Conservation (phyloP, 345 rosid genomes). For the Noccaea bulbosa region DNA sequence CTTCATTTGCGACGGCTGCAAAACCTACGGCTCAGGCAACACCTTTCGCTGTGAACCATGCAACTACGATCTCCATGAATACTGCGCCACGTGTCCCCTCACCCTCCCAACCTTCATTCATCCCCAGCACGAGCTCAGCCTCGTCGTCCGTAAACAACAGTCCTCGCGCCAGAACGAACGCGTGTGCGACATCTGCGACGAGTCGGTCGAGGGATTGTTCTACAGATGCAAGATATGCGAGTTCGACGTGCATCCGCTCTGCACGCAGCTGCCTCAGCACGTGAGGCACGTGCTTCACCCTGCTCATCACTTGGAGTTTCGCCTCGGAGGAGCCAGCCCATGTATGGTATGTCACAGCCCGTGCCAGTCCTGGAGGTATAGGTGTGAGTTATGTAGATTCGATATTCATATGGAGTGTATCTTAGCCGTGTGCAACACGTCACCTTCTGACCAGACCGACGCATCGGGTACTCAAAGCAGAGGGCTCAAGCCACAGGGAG, state of each 20-base stretch:
- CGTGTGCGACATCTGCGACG: constrained; percentile 46
- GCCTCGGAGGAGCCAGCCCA: constrained; percentile 8
- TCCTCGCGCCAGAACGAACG: constrained; percentile 34
- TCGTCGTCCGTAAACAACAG: constrained; percentile 35
- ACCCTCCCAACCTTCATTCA: constrained; percentile 46
- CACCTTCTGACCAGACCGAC: constrained; percentile 23
- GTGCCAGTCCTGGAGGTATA: constrained; percentile 50
- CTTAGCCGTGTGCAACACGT: constrained; percentile 23
- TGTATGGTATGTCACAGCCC: constrained; percentile 44
- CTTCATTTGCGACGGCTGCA: constrained; percentile 51
- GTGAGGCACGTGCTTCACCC: constrained; percentile 45
- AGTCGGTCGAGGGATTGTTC: constrained; percentile 45
- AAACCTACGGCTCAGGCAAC: constrained; percentile 41
- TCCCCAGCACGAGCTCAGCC: constrained; percentile 41
- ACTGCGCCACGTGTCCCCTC: constrained; percentile 46
- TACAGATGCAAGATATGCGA: constrained; percentile 49
- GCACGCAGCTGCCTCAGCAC: constrained; percentile 45
- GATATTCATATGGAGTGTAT: constrained; percentile 52
- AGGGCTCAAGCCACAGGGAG: constrained; percentile 7
- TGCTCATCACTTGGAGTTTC: constrained; percentile 43
- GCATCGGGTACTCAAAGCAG: neutral
- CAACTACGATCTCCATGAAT: constrained; percentile 50
- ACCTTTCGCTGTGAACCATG: constrained; percentile 42
- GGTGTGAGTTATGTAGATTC: constrained; percentile 44
- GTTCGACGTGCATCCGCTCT: constrained; percentile 48